A percentile compares a stretch with the other conserved stretches of the same genome.
phyloP scores from a whole-genome alignment of 805 yeast species.

The Zygosaccharomyces siamensis region DNA sequence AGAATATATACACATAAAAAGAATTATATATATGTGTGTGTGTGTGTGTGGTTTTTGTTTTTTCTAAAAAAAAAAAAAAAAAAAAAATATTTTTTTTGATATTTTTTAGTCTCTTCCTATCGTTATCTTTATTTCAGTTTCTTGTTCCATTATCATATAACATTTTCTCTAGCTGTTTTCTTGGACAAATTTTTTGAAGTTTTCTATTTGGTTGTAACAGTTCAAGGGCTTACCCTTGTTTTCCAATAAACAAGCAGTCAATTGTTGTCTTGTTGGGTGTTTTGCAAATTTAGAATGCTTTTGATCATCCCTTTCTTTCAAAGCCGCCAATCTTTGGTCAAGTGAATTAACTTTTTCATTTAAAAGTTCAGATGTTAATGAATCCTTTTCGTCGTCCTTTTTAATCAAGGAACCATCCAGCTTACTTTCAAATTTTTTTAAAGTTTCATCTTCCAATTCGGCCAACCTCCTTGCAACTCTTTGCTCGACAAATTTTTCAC shows the following conservation, averaged over 20 bases:
- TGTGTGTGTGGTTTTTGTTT: background rate
- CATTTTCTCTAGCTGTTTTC: conserved; percentile 4
- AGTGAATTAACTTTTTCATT: conserved; percentile 43
- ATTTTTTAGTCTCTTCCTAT: conserved; percentile 5
- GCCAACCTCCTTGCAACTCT: conserved; percentile 56
- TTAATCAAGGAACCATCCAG: conserved; percentile 41
- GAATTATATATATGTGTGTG: conserved; percentile 5
- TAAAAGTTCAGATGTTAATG: conserved; percentile 30
- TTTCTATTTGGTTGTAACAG: conserved; percentile 77
- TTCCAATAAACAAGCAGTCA: conserved; percentile 53
- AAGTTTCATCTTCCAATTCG: conserved; percentile 49
- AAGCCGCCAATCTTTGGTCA: conserved; percentile 35
- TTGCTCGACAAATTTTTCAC: conserved; percentile 61
- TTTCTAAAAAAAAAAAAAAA: too few species aligned
- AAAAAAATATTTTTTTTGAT: background rate
- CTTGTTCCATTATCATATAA: conserved; percentile 2
- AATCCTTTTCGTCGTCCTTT: conserved; percentile 26
- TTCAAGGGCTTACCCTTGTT: conserved; percentile 64
- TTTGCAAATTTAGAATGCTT: conserved; percentile 17
- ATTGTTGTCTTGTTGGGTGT: conserved; percentile 41
- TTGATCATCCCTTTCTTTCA: conserved; percentile 33
- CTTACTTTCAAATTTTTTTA: conserved; percentile 47
- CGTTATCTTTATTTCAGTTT: conserved; percentile 1
- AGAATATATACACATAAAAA: conserved; percentile 8
- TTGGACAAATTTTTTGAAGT: conserved; percentile 55